Conservation (phyloP, 2,329 filamentous ascomycete species). For the Shiraia sp. region DNA sequence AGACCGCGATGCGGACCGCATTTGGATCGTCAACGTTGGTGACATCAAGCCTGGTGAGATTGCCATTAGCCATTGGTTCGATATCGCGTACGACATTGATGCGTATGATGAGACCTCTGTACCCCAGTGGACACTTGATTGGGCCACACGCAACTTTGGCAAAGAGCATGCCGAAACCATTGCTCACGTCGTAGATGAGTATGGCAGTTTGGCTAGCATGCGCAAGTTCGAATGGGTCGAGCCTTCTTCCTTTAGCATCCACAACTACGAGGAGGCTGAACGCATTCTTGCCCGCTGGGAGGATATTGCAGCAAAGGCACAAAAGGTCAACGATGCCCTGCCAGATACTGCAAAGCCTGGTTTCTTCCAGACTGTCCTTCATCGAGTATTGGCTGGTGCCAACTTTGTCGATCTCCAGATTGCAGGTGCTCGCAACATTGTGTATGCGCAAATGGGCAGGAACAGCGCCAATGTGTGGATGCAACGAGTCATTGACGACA, state of each 20-base stretch:
- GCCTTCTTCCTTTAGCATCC: constrained; percentile 60
- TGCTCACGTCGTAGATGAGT: constrained; percentile 58
- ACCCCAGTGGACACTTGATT: constrained; percentile 59
- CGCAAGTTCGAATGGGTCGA: constrained; percentile 68
- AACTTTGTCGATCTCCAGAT: constrained; percentile 57
- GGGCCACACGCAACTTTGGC: constrained; percentile 63
- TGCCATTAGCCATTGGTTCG: constrained; percentile 69
- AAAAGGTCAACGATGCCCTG: constrained; percentile 60
- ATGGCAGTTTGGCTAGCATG: constrained; percentile 60
- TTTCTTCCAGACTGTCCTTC: constrained; percentile 66
- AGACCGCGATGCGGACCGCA: constrained; percentile 60
- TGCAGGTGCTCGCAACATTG: constrained; percentile 41
- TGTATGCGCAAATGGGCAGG: constrained; percentile 42
- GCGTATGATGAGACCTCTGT: constrained; percentile 61
- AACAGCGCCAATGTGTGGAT: constrained; percentile 45
- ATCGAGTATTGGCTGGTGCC: constrained; percentile 62
- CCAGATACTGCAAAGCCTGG: constrained; percentile 56
- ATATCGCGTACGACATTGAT: constrained; percentile 67
- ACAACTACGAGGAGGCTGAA: constrained; percentile 69
- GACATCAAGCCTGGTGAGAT: constrained; percentile 69
- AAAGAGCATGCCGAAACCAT: constrained; percentile 52
- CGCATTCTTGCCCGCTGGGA: constrained; percentile 61
- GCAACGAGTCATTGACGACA: constrained; percentile 41
- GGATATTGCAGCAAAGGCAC: constrained; percentile 56
- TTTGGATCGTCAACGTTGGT: constrained; percentile 71